Percentiles rank a stretch among this genome's conserved stretches.
Evolutionary conservation across 202 grass and related monocot species (phyloP).

Genomic region (Panicum hallii): DNA sequence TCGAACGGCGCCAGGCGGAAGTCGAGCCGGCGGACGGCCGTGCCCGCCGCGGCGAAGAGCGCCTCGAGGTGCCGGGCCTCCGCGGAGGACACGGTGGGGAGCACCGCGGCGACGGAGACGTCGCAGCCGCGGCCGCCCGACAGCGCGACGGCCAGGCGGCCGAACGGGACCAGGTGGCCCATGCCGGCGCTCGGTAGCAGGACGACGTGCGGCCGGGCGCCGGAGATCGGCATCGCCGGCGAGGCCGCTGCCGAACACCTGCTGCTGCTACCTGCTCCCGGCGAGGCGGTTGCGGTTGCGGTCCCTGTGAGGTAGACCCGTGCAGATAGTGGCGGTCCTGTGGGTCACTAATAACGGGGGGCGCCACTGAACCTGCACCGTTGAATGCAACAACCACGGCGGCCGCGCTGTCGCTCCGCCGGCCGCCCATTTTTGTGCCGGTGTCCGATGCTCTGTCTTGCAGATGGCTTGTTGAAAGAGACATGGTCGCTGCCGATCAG

Average conservation of each 20-base stretch:
- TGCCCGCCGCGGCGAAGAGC: conserved; percentile 48
- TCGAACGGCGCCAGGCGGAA: conserved; percentile 58
- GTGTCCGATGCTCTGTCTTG: not conserved
- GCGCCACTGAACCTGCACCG: not conserved
- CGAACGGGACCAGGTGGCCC: conserved; percentile 75
- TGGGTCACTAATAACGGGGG: not conserved
- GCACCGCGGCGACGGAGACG: conserved; percentile 60
- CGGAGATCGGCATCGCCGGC: conserved; percentile 36
- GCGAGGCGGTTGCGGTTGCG: not conserved
- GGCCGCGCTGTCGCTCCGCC: not conserved
- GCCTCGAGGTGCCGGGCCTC: conserved; percentile 52
- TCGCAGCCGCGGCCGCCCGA: conserved; percentile 50
- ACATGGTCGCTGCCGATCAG: not conserved
- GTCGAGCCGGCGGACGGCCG: conserved; percentile 57
- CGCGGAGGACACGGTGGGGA: conserved; percentile 61
- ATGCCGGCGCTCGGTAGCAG: conserved; percentile 80
- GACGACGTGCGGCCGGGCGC: conserved; percentile 49
- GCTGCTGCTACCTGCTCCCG: not conserved
- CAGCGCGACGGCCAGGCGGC: conserved; percentile 54
- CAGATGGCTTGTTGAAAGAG: not conserved
- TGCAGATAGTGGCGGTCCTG: not conserved
- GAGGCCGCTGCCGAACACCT: not conserved
- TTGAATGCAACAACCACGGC: not conserved
- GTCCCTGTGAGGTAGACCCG: not conserved
- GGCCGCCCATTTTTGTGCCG: not conserved